Evolutionary conservation across 306 rosid genomes (phyloP).

Genomic region (Vigna hirtella): DNA sequence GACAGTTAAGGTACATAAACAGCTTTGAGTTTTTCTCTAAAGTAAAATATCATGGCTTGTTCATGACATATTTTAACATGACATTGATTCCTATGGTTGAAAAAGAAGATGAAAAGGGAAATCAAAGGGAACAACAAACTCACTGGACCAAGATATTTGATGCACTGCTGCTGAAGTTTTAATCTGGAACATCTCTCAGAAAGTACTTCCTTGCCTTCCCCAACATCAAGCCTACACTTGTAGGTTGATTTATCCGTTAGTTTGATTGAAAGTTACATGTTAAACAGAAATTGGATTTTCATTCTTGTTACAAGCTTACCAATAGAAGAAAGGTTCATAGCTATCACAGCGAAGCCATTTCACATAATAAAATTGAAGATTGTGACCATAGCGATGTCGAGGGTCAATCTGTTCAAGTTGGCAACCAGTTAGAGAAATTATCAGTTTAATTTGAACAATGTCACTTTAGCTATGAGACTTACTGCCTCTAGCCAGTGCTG

Average conservation of each 20-base stretch:
- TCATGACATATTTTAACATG: conserved; percentile 8
- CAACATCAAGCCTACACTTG: conserved; percentile 82
- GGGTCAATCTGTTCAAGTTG: conserved; percentile 79
- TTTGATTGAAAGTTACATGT: conserved; percentile 19
- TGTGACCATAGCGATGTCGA: conserved; percentile 94
- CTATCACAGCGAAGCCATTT: conserved; percentile 86
- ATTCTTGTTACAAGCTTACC: conserved; percentile 54
- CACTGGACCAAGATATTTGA: conserved; percentile 92
- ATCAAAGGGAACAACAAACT: conserved; percentile 46
- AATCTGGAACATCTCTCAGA: conserved; percentile 65
- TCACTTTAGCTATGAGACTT: conserved; percentile 48
- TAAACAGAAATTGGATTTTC: conserved; percentile 7
- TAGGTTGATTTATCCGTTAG: conserved; percentile 21
- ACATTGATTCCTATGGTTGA: neutral
- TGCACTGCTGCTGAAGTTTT: conserved; percentile 84
- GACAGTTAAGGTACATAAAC: conserved; percentile 10
- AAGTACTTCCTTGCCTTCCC: conserved; percentile 74
- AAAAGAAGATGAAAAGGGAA: neutral
- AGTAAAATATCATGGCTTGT: neutral
- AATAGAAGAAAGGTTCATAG: conserved; percentile 84
- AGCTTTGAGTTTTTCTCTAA: neutral
- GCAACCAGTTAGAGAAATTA: conserved; percentile 30
- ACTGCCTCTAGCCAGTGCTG: conserved; percentile 98
- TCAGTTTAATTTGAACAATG: conserved; percentile 14
- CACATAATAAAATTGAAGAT: conserved; percentile 85